Evolutionary conservation across 2,329 filamentous ascomycete genomes (phyloP), one percentile per base, ranked within the genome.

Genomic region (Fusarium buharicum): DNA sequence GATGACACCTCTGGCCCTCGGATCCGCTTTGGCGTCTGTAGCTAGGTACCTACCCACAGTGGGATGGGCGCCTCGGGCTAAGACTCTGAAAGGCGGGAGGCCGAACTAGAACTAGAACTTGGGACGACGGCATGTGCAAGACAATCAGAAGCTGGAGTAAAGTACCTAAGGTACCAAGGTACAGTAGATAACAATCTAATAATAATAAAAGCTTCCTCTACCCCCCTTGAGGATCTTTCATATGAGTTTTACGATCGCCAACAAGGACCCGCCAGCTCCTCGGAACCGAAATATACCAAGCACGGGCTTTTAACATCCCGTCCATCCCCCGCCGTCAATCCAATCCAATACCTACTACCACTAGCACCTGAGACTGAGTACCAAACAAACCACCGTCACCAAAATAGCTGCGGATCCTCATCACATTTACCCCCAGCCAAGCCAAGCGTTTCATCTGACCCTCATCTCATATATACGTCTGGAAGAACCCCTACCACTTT

Each of bases 331-430:
- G n/a, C 28, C 28, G 28, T 33, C 30, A 33, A n/a, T n/a, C 8
- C 13, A 33, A 33, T 14, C 6, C 27, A 28, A 28, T 13, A n/a
- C n/a, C n/a, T n/a, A n/a, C n/a, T n/a, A n/a, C 30, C 22, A 24
- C 22, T 8, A 33, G 4, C 30, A 33, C 30, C 30, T 33, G 30
- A 33, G n/a, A 24, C 30, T 33, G 30, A 33, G n/a, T 33, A 24
- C 30, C 41, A 45, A 44, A 34, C 41, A 41, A 8, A 27, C 22
- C 34, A 28, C 17, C 34, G 36, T 43, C 48, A 55, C 52, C 54
- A 65, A 62, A 65, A 63, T 66, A 65, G 62, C 62, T 54, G 62
- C 62, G 58, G 62, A 65, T 65, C 62, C 58, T 55, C 58, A 63
- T 65, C 62, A 65, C 61, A 41, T 61, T 57, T 49, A 62, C 57